A percentile compares a stretch with the other conserved stretches of the same genome.
Evolutionary conservation across 73 alveolate genomes (phyloP).

Genomic region (Loxodes magnus): DNA sequence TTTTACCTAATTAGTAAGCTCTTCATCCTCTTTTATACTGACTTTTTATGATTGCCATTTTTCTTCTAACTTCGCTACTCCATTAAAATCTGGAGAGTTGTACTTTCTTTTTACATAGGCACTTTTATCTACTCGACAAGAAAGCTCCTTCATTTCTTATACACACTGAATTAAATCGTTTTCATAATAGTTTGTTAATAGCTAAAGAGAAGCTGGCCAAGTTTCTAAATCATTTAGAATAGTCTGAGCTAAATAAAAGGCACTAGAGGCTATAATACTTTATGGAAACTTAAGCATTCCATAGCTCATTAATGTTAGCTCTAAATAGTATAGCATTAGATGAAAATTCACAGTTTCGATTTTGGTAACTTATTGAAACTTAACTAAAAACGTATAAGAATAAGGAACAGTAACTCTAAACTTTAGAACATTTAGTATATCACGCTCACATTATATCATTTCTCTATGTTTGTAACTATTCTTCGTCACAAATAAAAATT

Average conservation of each 20-base stretch:
- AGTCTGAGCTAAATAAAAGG: conserved; percentile 28
- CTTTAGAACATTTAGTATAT: conserved; percentile 53
- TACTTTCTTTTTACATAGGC: too few relatives aligned
- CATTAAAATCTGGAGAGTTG: too few relatives aligned
- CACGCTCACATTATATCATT: conserved; percentile 65
- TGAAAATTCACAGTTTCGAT: conserved; percentile 39
- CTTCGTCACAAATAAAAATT: conserved; percentile 80
- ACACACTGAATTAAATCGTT: too few relatives aligned
- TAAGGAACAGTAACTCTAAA: conserved; percentile 57
- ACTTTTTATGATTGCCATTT: too few relatives aligned
- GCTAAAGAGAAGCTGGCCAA: too few relatives aligned
- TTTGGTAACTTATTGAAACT: conserved; percentile 36
- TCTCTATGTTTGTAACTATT: conserved; percentile 73
- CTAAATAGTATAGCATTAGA: conserved; percentile 64
- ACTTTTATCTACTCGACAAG: too few relatives aligned
- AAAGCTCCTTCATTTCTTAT: too few relatives aligned
- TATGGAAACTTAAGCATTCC: conserved; percentile 41
- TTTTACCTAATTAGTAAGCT: too few relatives aligned
- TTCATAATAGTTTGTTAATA: too few relatives aligned
- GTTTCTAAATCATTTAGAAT: too few relatives aligned
- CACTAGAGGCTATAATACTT: conserved; percentile 45
- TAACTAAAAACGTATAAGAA: conserved; percentile 60
- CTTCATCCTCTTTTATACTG: too few relatives aligned
- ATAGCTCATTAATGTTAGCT: conserved; percentile 64
- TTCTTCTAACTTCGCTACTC: too few relatives aligned